Evolutionary conservation across 1,284 basidiomycete species (phyloP), one percentile per base, ranked within the genome.

Genomic region (Ustilago cynodontis): DNA sequence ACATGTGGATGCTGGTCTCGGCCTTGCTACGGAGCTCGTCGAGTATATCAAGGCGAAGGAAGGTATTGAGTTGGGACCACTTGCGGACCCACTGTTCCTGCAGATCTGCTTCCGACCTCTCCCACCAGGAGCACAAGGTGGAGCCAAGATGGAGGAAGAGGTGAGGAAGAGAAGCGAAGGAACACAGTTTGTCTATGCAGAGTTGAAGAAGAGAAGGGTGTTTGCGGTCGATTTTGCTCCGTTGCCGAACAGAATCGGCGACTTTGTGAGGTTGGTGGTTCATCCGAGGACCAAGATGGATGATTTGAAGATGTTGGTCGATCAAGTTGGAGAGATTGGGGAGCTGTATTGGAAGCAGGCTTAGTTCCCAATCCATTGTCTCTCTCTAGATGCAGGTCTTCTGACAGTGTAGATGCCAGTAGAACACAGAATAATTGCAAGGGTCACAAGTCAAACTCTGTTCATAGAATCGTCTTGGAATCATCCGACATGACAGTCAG

Each of bases 221-320:
- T 84, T 78, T 53, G 82, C 79, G 4, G 81, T 82, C 18, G 81
- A 83, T 67, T 85, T 84, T 77, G 82, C 82, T 20, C 82, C 83
- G 10, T 56, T 81, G 33, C 74, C 68, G 7, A 60, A 67, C 24
- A 76, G 47, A 6, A 66, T 77, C 41, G 77, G 78, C 6, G 81
- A 84, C 47, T 82, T 59, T 45, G 57, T 83, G 28, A 65, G 83
- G 22, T 57, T 85, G 43, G 81, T 85, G 28, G 73, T 81, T 7
- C 83, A 85, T 59, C 83, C 83, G 11, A 56, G 66, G 43, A 82
- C 76, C 8, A 72, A 64, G 55, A 55, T 65, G 61, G 51, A 68
- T 37, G 71, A 80, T 59, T 59, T 81, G 37, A 35, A 51, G 35
- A 65, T 18, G 22, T 59, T 85, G 28, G 68, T 85, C 2, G 73